phyloP scores from a whole-genome alignment of 176 grass and related monocot species.

The Poa annua region DNA sequence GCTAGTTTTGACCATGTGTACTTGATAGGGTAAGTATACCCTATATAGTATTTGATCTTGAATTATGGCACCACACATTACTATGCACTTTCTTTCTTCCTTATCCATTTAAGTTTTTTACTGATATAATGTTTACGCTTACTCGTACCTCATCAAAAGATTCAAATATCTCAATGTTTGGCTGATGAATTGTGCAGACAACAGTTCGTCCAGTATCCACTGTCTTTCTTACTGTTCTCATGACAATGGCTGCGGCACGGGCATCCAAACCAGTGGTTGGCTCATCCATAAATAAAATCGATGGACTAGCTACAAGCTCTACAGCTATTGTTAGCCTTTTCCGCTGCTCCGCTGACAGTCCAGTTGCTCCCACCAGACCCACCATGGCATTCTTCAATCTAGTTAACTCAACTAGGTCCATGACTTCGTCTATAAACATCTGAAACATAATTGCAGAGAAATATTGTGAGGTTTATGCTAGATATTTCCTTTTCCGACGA shows the following conservation, averaged over 20 bases:
- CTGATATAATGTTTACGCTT: background rate
- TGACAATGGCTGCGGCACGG: conserved; percentile 80
- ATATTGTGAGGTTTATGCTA: background rate
- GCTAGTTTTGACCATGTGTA: background rate
- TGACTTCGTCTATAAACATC: conserved; percentile 84
- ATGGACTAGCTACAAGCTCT: conserved; percentile 77
- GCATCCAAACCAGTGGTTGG: conserved; percentile 86
- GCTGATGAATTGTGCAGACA: conserved; percentile 92
- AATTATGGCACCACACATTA: background rate
- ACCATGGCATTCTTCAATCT: conserved; percentile 71
- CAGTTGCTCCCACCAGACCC: conserved; percentile 57
- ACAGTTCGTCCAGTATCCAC: conserved; percentile 76
- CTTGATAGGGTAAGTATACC: background rate
- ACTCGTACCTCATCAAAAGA: conserved; percentile 84
- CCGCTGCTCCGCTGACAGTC: conserved; percentile 70
- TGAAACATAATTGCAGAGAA: conserved; percentile 36
- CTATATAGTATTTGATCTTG: background rate
- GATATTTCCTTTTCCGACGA: background rate
- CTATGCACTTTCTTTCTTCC: background rate
- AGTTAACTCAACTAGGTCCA: conserved; percentile 75
- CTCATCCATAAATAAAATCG: conserved; percentile 93
- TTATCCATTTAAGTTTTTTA: background rate
- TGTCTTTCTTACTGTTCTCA: conserved; percentile 76
- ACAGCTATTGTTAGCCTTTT: conserved; percentile 88
- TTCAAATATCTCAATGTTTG: conserved; percentile 89